Evolutionary conservation across 2,329 filamentous ascomycete species (phyloP).

Genomic region (Arthroderma sp.): DNA sequence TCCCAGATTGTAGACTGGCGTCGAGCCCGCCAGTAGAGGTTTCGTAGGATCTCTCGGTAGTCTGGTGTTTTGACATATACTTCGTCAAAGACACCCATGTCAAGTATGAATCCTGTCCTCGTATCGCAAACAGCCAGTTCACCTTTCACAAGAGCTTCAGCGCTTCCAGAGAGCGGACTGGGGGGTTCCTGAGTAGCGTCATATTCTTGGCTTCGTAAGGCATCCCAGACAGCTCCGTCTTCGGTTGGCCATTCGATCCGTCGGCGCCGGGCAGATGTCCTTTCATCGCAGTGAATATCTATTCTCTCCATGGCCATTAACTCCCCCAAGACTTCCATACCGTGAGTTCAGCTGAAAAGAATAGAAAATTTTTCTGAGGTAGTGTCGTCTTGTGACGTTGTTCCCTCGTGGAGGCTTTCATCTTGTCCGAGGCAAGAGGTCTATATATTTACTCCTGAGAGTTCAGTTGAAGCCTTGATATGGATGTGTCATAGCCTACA

Average conservation of each 20-base stretch:
- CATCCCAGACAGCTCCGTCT: neutral
- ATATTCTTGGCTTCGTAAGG: neutral
- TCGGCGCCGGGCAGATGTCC: neutral
- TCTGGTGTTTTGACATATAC: neutral
- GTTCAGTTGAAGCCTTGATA: no score
- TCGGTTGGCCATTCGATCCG: neutral
- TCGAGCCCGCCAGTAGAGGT: neutral
- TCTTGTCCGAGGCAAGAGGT: no score
- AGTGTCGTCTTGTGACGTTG: no score
- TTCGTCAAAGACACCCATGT: neutral
- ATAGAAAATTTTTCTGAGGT: no score
- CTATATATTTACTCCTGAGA: no score
- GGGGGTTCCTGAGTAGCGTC: neutral
- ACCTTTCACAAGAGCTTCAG: neutral
- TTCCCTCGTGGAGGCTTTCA: no score
- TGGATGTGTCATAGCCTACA: no score
- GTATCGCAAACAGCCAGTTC: neutral
- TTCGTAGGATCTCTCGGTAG: neutral
- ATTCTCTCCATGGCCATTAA: no score
- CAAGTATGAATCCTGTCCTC: neutral
- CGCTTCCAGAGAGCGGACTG: neutral
- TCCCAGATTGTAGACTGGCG: neutral
- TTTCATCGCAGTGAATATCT: no score
- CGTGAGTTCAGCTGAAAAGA: no score
- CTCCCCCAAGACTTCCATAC: no score